These are phyloP conservation scores for Saxispiralis lemnorum DNA, from an alignment of 495 filamentous ascomycete species.

Conservation along the genomic window DNA sequence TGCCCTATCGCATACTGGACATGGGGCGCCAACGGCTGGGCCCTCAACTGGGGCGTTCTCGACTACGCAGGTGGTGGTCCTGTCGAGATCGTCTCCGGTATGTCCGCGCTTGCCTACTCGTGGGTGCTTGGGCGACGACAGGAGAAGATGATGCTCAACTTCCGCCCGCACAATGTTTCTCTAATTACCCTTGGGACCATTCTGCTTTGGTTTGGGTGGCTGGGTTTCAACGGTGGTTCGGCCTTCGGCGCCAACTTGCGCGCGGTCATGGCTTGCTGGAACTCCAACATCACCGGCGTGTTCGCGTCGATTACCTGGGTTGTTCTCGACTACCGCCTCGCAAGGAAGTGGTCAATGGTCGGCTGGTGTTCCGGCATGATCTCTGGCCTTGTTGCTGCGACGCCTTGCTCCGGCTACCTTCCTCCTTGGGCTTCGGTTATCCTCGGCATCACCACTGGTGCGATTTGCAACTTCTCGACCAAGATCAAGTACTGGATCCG, in stretches of 20 bases:
- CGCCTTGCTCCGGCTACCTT: slow-evolving; percentile 36
- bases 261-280: slow-evolving; percentile 93
- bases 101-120: slow-evolving; percentile 86
- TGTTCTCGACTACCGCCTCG: slow-evolving; percentile 82
- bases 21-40: slow-evolving; percentile 92
- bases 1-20: slow-evolving; percentile 91
- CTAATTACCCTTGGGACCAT: slow-evolving; percentile 89
- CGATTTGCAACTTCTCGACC: slow-evolving; percentile 83
- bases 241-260: slow-evolving; percentile 93
- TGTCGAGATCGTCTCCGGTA: slow-evolving; percentile 90
- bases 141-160: slow-evolving; percentile 97
- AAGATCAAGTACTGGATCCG: slow-evolving; percentile 93
- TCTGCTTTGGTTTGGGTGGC: slow-evolving; percentile 96
- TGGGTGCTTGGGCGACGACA: slow-evolving; percentile 89
- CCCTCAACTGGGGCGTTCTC: slow-evolving; percentile 73
- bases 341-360: slow-evolving; percentile 97
- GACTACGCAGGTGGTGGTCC: slow-evolving; percentile 96
- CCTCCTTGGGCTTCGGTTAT: slow-evolving; percentile 78
- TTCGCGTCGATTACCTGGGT: slow-evolving; percentile 81
- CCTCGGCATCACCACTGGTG: slow-evolving; percentile 66
- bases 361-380: slow-evolving; percentile 86
- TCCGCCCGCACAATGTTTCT: slow-evolving; percentile 82
- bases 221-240: slow-evolving; percentile 96
- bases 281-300: slow-evolving; percentile 79
- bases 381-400: slow-evolving; percentile 33